phyloP scores from a whole-genome alignment of 805 yeast species.

The Zygosaccharomyces rouxii region DNA sequence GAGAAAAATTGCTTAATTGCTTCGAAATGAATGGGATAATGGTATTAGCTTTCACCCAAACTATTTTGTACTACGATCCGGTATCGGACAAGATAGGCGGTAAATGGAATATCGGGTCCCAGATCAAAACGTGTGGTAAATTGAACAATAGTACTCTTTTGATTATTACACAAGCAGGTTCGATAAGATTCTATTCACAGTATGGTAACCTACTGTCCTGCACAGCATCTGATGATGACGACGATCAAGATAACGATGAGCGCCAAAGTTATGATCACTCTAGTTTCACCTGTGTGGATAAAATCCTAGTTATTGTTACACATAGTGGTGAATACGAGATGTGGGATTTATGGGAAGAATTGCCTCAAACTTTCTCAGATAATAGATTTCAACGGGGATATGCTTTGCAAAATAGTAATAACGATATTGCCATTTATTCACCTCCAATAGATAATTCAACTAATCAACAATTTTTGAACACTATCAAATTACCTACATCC shows the following conservation, averaged over 20 bases:
- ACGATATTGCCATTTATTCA: slow-evolving; percentile 30
- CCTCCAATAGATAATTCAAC: slow-evolving; percentile 22
- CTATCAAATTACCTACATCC: slow-evolving; percentile 30
- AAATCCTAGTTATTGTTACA: slow-evolving; percentile 16
- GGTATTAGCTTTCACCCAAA: slow-evolving; percentile 17
- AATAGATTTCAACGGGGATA: slow-evolving; percentile 22
- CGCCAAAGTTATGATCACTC: slow-evolving; percentile 13
- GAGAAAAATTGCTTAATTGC: slow-evolving; percentile 11
- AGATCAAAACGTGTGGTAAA: slow-evolving; percentile 21
- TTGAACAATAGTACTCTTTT: slow-evolving; percentile 20
- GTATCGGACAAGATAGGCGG: slow-evolving; percentile 12
- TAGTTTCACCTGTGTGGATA: slow-evolving; percentile 15
- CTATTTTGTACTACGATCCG: slow-evolving; percentile 21
- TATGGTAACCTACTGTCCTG: slow-evolving; percentile 30
- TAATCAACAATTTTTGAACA: slow-evolving; percentile 21
- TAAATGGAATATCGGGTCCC: slow-evolving; percentile 11
- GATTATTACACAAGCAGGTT: slow-evolving; percentile 24
- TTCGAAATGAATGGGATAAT: slow-evolving; percentile 15
- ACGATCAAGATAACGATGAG: slow-evolving; percentile 5
- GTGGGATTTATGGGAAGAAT: slow-evolving; percentile 31
- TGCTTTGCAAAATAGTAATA: slow-evolving; percentile 24
- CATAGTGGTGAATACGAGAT: slow-evolving; percentile 24
- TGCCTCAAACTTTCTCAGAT: slow-evolving; percentile 19
- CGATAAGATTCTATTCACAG: slow-evolving; percentile 22
- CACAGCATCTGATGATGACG: slow-evolving; percentile 20